phyloP scores from a whole-genome alignment of 352 stramenopile species.

The Phytopythium sindhum region DNA sequence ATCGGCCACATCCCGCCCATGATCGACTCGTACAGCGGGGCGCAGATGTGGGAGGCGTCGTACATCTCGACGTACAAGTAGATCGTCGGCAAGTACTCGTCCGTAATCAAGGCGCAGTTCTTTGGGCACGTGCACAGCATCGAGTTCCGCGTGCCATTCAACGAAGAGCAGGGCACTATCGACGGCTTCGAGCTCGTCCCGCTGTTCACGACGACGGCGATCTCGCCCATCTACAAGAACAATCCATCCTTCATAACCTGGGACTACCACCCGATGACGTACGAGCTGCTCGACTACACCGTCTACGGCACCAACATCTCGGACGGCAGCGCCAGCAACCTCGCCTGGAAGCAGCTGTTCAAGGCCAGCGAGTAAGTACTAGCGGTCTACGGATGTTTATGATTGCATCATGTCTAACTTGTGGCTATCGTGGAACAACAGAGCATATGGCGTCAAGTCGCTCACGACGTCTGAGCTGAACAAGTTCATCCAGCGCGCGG shows the following conservation, averaged over 20 bases:
- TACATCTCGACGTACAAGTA: conserved; percentile 80
- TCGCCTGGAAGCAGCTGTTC: conserved; percentile 47
- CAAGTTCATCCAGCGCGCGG: conserved; percentile 39
- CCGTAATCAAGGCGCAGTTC: conserved; percentile 78
- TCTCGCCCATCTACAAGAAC: conserved; percentile 88
- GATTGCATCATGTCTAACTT: not conserved
- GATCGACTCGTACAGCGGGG: conserved; percentile 81
- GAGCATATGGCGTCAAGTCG: conserved; percentile 41
- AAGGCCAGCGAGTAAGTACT: conserved; percentile 22
- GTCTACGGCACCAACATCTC: conserved; percentile 70
- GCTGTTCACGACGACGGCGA: conserved; percentile 73
- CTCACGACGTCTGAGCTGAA: conserved; percentile 39
- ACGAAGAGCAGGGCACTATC: conserved; percentile 14
- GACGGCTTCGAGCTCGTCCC: conserved; percentile 38
- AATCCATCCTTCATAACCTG: conserved; percentile 87
- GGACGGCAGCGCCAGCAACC: conserved; percentile 15
- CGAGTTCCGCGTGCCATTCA: conserved; percentile 75
- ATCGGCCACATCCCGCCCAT: conserved; percentile 89
- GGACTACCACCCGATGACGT: conserved; percentile 54
- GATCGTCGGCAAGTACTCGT: conserved; percentile 53
- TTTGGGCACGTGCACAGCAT: conserved; percentile 91
- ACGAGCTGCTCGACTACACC: conserved; percentile 65
- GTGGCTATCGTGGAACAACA: not conserved
- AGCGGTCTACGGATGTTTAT: not conserved
- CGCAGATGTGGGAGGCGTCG: conserved; percentile 75